Percentiles rank a stretch among this genome's conserved stretches.
Conservation (phyloP, 148 eudicot genomes). For the Silene conica region DNA sequence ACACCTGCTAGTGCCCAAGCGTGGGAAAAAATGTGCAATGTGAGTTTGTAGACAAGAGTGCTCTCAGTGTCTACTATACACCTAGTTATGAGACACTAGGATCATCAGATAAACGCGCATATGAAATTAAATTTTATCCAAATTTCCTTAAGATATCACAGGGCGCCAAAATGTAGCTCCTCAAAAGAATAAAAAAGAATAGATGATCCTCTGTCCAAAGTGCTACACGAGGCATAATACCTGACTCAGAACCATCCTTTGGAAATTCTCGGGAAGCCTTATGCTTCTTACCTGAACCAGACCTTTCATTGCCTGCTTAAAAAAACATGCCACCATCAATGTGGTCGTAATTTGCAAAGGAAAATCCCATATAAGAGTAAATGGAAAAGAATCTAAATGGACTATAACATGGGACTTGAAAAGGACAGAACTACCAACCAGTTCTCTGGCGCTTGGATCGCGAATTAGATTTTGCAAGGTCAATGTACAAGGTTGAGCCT, state of each 20-base stretch:
- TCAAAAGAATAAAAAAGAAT: not conserved
- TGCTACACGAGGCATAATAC: constrained; percentile 38
- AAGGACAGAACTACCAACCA: constrained; percentile 35
- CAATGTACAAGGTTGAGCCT: constrained; percentile 75
- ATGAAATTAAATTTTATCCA: not conserved
- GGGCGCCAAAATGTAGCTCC: constrained; percentile 1
- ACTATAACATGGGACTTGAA: not conserved
- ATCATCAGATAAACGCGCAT: constrained; percentile 2
- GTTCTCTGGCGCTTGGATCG: constrained; percentile 81
- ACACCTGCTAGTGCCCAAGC: constrained; percentile 96
- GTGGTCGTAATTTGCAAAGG: not conserved
- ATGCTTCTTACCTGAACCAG: constrained; percentile 58
- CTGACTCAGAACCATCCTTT: constrained; percentile 52
- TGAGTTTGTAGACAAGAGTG: constrained; percentile 77
- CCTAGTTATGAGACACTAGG: constrained; percentile 16
- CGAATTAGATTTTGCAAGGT: constrained; percentile 95
- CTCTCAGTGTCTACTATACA: constrained; percentile 43
- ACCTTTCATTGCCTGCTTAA: constrained; percentile 57
- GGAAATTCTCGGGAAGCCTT: constrained; percentile 53
- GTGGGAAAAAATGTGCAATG: constrained; percentile 88
- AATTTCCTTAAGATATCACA: not conserved
- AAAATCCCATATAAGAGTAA: not conserved
- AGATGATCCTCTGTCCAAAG: not conserved
- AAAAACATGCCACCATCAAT: not conserved
- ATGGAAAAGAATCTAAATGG: not conserved